A percentile compares a stretch with the other conserved stretches of the same genome.
phyloP scores from a whole-genome alignment of 345 rosid species.

The Citrus sp. region DNA sequence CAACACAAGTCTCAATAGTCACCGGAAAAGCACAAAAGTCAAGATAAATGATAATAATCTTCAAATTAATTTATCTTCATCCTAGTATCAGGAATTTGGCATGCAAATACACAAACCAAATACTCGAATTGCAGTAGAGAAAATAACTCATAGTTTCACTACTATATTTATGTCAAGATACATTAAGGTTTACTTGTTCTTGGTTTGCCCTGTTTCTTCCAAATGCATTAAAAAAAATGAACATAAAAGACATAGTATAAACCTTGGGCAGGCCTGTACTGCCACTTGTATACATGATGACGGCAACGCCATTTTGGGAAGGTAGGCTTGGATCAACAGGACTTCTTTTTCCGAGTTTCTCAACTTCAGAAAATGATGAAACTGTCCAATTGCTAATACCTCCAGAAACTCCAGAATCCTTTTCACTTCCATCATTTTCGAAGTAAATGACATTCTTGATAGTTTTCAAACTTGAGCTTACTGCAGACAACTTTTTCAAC shows the following conservation, averaged over 20 bases:
- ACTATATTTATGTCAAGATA: not conserved
- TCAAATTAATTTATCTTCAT: not conserved
- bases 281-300: slow-evolving; percentile 94
- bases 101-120: not conserved
- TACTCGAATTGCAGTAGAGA: not conserved
- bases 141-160: not conserved
- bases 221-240: not conserved
- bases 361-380: slow-evolving; percentile 70
- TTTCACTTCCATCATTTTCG: slow-evolving; percentile 48
- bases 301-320: slow-evolving; percentile 64
- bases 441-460: slow-evolving; percentile 71
- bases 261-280: slow-evolving; percentile 97
- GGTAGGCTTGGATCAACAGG: slow-evolving; percentile 60
- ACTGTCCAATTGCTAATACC: slow-evolving; percentile 43
- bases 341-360: slow-evolving; percentile 56
- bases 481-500: slow-evolving; percentile 60
- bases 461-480: slow-evolving; percentile 49
- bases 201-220: not conserved
- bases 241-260: slow-evolving; percentile 5
- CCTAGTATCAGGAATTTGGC: not conserved
- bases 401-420: slow-evolving; percentile 33
- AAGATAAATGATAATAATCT: not conserved
- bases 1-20: not conserved
- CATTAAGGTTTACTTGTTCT: not conserved
- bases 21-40: not conserved